These are phyloP conservation scores for Tetrahymena elliotti DNA, from an alignment of 73 alveolate species.

Conservation along the genomic window DNA sequence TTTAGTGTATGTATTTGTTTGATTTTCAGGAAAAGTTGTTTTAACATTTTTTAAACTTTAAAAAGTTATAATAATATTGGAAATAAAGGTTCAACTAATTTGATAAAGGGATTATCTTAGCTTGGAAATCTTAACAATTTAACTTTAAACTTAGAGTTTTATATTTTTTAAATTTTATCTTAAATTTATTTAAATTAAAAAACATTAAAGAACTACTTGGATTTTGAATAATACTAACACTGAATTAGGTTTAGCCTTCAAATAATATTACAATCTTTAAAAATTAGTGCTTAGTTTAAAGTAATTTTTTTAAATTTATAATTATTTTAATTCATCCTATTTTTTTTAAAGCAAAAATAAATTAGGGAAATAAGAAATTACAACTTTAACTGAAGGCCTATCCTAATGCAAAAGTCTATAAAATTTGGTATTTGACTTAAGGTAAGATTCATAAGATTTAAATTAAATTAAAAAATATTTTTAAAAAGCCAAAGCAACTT, in stretches of 20 bases:
- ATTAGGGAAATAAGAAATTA: neutral
- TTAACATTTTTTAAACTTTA: neutral
- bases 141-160: neutral
- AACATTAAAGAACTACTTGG: neutral
- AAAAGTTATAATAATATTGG: neutral
- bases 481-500: neutral
- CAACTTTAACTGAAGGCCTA: neutral
- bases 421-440: neutral
- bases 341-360: neutral
- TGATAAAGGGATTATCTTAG: neutral
- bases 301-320: neutral
- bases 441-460: neutral
- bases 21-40: no score
- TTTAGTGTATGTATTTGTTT: neutral
- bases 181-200: no score
- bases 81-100: neutral
- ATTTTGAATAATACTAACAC: neutral
- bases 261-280: no score
- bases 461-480: no score
- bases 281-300: neutral
- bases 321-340: no score
- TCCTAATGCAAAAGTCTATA: neutral
- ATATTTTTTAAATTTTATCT: no score
- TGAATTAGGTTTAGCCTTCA: neutral
- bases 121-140: neutral